Percentiles rank a stretch among this genome's conserved stretches.
Evolutionary conservation across 352 stramenopile genomes (phyloP).

Genomic region (Phytophthora pistaciae): DNA sequence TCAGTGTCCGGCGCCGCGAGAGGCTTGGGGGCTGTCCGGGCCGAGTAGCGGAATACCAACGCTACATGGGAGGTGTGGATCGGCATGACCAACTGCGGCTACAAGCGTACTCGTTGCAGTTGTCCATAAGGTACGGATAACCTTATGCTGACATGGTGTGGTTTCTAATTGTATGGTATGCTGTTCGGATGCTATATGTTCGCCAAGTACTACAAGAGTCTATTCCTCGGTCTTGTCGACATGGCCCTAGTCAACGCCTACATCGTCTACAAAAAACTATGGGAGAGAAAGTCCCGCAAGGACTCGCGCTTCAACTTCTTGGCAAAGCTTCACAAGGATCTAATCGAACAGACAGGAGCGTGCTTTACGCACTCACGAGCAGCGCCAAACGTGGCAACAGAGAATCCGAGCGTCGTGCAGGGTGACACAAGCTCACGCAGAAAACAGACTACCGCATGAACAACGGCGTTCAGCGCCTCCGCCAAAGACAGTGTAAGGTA

Average conservation of each 20-base stretch:
- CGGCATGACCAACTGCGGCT: not conserved
- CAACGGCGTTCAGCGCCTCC: not conserved
- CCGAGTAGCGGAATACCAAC: not conserved
- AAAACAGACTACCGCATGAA: not conserved
- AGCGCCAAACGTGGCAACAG: not conserved
- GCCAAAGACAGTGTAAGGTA: slow-evolving; percentile 14
- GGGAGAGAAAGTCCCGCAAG: not conserved
- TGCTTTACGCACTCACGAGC: not conserved
- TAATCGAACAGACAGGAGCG: not conserved
- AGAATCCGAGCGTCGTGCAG: not conserved
- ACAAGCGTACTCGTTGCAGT: not conserved
- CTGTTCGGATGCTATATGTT: not conserved
- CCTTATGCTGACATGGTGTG: not conserved
- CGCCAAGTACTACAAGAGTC: not conserved
- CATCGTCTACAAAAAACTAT: not conserved
- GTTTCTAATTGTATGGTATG: not conserved
- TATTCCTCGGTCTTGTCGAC: not conserved
- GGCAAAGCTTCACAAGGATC: slow-evolving; percentile 3
- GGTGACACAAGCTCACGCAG: slow-evolving; percentile 3
- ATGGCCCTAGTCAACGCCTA: not conserved
- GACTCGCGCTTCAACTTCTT: not conserved
- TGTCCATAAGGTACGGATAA: not conserved
- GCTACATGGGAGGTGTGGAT: not conserved
- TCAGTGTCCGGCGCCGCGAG: not conserved
- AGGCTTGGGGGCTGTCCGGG: not conserved